phyloP scores from a whole-genome alignment of 805 yeast genomes.

The Myxozyma udenii region DNA sequence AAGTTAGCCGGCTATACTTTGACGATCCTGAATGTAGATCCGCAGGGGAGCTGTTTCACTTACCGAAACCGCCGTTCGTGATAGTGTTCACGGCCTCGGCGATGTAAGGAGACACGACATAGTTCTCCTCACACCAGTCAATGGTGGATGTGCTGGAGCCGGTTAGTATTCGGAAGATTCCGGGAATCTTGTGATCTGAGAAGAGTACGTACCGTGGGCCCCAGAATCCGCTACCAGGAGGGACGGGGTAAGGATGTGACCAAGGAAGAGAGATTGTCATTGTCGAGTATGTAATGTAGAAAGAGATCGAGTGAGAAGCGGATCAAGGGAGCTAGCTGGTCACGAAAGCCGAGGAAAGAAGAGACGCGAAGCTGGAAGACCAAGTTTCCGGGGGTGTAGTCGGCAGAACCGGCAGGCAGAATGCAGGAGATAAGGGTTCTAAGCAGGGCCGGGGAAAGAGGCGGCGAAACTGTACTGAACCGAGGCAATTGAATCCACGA shows the following conservation, averaged over 20 bases:
- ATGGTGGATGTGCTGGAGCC: conserved; percentile 70
- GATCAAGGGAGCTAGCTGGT: no score
- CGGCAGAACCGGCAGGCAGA: no score
- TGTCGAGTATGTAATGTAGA: not conserved
- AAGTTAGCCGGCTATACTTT: not conserved
- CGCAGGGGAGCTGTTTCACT: conserved; percentile 1
- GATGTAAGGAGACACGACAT: conserved; percentile 76
- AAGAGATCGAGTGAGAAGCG: not conserved
- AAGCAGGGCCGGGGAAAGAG: no score
- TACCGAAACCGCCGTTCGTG: conserved; percentile 61
- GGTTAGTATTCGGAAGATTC: not conserved
- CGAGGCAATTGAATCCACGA: no score
- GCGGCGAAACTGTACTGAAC: no score
- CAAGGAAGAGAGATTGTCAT: conserved; percentile 16
- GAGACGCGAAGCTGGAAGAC: no score
- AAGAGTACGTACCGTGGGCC: conserved; percentile 43
- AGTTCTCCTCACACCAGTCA: conserved; percentile 98
- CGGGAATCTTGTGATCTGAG: not conserved
- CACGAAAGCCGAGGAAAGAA: no score
- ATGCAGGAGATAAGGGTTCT: no score
- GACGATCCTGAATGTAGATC: not conserved
- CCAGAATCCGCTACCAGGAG: conserved; percentile 65
- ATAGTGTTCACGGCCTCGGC: conserved; percentile 88
- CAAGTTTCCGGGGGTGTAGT: no score
- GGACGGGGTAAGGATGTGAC: conserved; percentile 51